Conservation (phyloP, 2,329 filamentous ascomycete genomes). For the Cladophialophora psammophila region DNA sequence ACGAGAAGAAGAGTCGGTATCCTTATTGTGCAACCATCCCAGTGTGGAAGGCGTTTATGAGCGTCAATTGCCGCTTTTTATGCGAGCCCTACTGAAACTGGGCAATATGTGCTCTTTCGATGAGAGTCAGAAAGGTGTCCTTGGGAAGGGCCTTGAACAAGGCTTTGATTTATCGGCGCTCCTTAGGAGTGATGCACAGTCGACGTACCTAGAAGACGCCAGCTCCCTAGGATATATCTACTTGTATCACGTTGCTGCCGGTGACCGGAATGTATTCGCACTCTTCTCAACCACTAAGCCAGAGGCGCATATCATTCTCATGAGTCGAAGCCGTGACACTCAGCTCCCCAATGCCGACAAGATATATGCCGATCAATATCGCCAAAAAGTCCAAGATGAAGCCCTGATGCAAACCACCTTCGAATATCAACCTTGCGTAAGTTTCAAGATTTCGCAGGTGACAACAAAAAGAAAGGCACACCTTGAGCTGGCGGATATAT, state of each 20-base stretch:
- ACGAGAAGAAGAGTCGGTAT: conserved; percentile 81
- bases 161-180: conserved; percentile 87
- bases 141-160: conserved; percentile 90
- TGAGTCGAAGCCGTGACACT: conserved; percentile 80
- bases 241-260: conserved; percentile 88
- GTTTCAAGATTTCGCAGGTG: conserved; percentile 86
- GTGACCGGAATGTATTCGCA: conserved; percentile 91
- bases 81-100: conserved; percentile 85
- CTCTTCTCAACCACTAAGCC: conserved; percentile 83
- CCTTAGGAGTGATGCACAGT: conserved; percentile 70
- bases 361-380: conserved; percentile 80
- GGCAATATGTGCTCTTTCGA: conserved; percentile 95
- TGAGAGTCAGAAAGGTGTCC: conserved; percentile 83
- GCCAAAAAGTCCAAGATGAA: conserved; percentile 68
- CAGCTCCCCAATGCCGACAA: conserved; percentile 90
- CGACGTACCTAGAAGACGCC: conserved; percentile 77
- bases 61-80: conserved; percentile 84
- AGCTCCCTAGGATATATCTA: conserved; percentile 82
- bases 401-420: conserved; percentile 82
- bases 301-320: conserved; percentile 85
- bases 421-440: conserved; percentile 82
- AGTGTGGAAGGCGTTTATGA: conserved; percentile 98
- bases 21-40: conserved; percentile 83
- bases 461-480: conserved; percentile 89
- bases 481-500: conserved; percentile 82